These are phyloP conservation scores for Lobosporangium transversale DNA, from an alignment of 192 early-diverging fungal species.

Conservation along the genomic window DNA sequence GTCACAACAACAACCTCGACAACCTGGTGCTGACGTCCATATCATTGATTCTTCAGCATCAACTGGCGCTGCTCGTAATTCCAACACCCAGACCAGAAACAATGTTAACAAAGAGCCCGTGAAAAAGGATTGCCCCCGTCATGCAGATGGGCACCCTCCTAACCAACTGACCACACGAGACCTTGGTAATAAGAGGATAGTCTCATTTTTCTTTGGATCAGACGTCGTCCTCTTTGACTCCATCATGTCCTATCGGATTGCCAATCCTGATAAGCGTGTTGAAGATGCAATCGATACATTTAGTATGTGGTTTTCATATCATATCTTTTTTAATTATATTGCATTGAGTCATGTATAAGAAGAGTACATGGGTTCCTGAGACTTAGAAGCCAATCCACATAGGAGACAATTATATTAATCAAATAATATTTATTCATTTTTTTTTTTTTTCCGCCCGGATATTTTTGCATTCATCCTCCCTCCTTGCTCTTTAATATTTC, in stretches of 20 bases:
- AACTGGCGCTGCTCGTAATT: neutral
- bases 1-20: neutral
- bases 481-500: neutral
- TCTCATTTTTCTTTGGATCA: slow-evolving; percentile 40
- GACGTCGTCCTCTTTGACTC: slow-evolving; percentile 41
- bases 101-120: neutral
- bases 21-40: neutral
- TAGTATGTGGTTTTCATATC: slow-evolving; percentile 28
- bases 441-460: neutral
- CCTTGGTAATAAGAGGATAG: slow-evolving; percentile 21
- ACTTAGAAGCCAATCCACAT: no score
- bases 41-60: slow-evolving; percentile 13
- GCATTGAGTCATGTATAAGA: no score
- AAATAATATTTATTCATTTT: neutral
- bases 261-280: slow-evolving; percentile 36
- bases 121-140: slow-evolving; percentile 36
- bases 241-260: slow-evolving; percentile 29
- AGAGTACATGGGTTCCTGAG: neutral
- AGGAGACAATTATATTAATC: neutral
- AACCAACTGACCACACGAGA: slow-evolving; percentile 24
- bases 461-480: neutral
- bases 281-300: slow-evolving; percentile 45
- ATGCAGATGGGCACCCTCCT: slow-evolving; percentile 26
- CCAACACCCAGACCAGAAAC: neutral
- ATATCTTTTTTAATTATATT: neutral